phyloP scores from a whole-genome alignment of 768 basidiomycete genomes.

The Suillus americanus region DNA sequence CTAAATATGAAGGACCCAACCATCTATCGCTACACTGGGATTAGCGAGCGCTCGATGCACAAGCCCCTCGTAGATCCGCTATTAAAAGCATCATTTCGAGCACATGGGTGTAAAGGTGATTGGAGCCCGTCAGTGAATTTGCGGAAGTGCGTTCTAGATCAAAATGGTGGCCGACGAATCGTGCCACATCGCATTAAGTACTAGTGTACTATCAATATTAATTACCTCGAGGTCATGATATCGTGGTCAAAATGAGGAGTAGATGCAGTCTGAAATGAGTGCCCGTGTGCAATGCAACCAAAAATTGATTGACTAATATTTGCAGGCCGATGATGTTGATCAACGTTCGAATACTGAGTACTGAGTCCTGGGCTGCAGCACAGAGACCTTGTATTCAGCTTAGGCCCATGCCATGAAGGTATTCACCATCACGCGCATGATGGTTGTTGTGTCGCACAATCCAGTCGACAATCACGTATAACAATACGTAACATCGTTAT shows the following conservation, averaged over 20 bases:
- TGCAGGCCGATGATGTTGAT: not conserved
- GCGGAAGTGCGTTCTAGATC: conserved; percentile 33
- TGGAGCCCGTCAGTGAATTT: not conserved
- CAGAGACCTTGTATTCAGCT: no score
- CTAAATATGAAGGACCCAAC: no score
- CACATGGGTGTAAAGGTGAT: conserved; percentile 9
- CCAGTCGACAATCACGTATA: no score
- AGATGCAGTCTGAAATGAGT: conserved; percentile 53
- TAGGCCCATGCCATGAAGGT: no score
- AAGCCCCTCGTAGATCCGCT: conserved; percentile 18
- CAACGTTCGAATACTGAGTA: not conserved
- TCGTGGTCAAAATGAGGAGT: conserved; percentile 52
- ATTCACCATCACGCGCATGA: no score
- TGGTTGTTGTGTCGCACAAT: not conserved
- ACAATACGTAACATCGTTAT: no score
- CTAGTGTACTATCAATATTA: conserved; percentile 45
- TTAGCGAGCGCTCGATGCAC: no score
- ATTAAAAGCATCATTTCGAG: conserved; percentile 6
- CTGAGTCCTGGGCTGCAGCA: no score
- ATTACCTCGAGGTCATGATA: conserved; percentile 48
- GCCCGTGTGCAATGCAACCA: not conserved
- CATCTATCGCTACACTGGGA: no score
- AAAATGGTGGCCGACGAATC: conserved; percentile 62
- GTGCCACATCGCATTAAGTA: conserved; percentile 35
- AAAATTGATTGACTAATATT: not conserved